Percentiles rank a stretch among this genome's conserved stretches.
Conservation (phyloP, 2,329 filamentous ascomycete species). For the Microcera coccophila region DNA sequence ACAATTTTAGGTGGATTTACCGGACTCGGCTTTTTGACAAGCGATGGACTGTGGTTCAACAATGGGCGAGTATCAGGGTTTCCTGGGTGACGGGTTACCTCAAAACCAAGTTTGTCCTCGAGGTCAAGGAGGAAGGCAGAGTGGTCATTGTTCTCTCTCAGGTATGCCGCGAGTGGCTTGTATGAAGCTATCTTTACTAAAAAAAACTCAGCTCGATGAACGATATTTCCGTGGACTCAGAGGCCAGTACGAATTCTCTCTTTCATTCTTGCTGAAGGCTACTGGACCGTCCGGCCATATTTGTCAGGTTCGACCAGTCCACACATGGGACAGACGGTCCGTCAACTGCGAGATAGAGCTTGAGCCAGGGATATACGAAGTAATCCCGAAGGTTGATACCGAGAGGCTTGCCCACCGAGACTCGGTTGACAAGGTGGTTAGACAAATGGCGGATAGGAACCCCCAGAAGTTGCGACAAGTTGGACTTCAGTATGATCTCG, state of each 20-base stretch:
- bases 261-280: conserved; percentile 42
- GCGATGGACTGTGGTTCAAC: conserved; percentile 43
- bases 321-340: conserved; percentile 51
- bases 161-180: conserved; percentile 12
- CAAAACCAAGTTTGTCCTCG: conserved; percentile 42
- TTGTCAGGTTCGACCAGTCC: conserved; percentile 21
- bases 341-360: conserved; percentile 70
- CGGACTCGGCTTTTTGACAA: conserved; percentile 45
- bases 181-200: conserved; percentile 1
- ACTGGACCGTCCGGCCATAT: conserved; percentile 11
- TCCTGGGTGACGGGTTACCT: conserved; percentile 45
- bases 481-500: conserved; percentile 58
- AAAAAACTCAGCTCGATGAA: conserved; percentile 36
- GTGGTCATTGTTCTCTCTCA: conserved; percentile 44
- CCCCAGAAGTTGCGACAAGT: conserved; percentile 63
- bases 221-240: conserved; percentile 44
- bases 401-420: conserved; percentile 38
- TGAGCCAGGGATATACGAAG: conserved; percentile 63
- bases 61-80: conserved; percentile 42
- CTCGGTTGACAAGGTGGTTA: conserved; percentile 58
- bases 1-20: conserved; percentile 42
- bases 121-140: conserved; percentile 38
- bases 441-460: conserved; percentile 38
- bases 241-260: conserved; percentile 41
- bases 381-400: conserved; percentile 66